Conservation (phyloP, 2,329 filamentous ascomycete genomes). For the Mariannaea sp. region DNA sequence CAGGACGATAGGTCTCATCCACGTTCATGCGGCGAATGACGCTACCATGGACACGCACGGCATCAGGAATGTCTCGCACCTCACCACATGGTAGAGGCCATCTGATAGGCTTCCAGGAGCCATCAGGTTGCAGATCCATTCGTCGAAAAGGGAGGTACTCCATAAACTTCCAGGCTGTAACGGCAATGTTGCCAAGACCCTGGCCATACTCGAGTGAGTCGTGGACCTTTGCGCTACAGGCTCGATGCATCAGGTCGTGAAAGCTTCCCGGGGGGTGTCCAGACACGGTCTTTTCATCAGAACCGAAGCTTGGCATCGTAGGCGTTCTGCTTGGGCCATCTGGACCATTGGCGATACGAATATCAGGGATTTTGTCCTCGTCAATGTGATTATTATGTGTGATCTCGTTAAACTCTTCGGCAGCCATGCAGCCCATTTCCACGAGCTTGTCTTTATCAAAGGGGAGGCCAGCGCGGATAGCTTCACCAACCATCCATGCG, state of each 20-base stretch:
- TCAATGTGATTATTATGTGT: neutral
- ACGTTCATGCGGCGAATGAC: constrained; percentile 73
- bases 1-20: constrained; percentile 70
- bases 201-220: constrained; percentile 71
- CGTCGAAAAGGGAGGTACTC: constrained; percentile 80
- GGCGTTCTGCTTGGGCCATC: constrained; percentile 29
- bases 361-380: constrained; percentile 39
- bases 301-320: constrained; percentile 29
- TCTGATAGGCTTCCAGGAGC: constrained; percentile 77
- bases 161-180: constrained; percentile 76
- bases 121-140: constrained; percentile 76
- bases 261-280: constrained; percentile 47
- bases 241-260: constrained; percentile 61
- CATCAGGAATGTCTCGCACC: constrained; percentile 73
- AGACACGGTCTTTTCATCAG: constrained; percentile 30
- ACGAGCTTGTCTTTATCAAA: constrained; percentile 73
- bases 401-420: constrained; percentile 8
- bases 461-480: constrained; percentile 65
- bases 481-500: constrained; percentile 70
- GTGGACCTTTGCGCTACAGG: constrained; percentile 64
- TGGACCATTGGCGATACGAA: constrained; percentile 34
- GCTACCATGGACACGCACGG: constrained; percentile 73
- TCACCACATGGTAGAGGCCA: constrained; percentile 82
- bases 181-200: constrained; percentile 59
- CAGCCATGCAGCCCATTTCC: constrained; percentile 62